These are phyloP conservation scores for Penicillium sp. DNA, from an alignment of 2,329 filamentous ascomycete species.

Conservation along the genomic window DNA sequence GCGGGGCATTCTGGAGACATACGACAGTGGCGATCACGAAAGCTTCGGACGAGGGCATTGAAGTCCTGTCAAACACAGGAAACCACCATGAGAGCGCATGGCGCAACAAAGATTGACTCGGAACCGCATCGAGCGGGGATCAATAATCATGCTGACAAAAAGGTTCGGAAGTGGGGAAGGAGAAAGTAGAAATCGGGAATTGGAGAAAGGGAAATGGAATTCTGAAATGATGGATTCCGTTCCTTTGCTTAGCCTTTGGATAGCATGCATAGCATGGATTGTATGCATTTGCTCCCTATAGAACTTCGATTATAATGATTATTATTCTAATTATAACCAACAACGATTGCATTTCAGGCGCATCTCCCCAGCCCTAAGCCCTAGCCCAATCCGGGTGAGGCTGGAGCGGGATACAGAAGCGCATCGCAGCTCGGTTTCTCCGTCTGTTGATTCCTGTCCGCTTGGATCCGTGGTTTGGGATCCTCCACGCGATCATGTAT, in stretches of 20 bases:
- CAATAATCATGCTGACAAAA: slow-evolving; percentile 31
- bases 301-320: no score
- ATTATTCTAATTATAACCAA: no score
- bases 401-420: slow-evolving; percentile 12
- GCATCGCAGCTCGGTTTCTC: slow-evolving; percentile 11
- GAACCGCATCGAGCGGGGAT: slow-evolving; percentile 12
- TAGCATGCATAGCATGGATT: no score
- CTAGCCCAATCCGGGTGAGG: slow-evolving; percentile 25
- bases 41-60: slow-evolving; percentile 4
- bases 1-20: slow-evolving; percentile 32
- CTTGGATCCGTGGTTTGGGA: no score
- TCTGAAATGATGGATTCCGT: no score
- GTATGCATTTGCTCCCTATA: no score
- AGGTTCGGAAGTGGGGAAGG: slow-evolving; percentile 7
- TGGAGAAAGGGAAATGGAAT: not conserved
- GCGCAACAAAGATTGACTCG: slow-evolving; percentile 2
- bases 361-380: slow-evolving; percentile 26
- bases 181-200: not conserved
- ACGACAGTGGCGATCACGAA: slow-evolving; percentile 12
- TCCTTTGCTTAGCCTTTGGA: no score
- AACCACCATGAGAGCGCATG: no score
- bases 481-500: slow-evolving; percentile 60
- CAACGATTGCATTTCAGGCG: no score
- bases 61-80: no score
- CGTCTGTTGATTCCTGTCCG: no score